Base-by-base conservation (phyloP, 768 basidiomycete species). In the Dentipellis sp. region DNA sequence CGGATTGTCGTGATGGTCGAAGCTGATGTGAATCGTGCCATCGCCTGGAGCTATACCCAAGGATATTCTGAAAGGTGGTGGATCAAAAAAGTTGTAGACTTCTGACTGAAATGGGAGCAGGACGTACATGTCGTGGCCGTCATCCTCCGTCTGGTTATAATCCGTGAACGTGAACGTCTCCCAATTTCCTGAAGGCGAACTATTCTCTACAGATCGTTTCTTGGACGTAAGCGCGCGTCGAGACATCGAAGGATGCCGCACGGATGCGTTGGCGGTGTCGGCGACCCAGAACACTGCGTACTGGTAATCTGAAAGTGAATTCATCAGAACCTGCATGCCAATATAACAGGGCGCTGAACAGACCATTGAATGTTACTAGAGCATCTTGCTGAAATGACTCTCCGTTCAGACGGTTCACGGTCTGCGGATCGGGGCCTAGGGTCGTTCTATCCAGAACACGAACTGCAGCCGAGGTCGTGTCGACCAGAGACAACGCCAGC, bases 331-430 rank as follows among this genome's bases (percentile, higher is more conserved):
- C 29, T 10, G 54, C 14, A 55, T 16, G 7, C 36, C 16, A 19
- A 23, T 12, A 4, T 17, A 10, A 36, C 12, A 14, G n/a, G 5
- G 16, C 4, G 19, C 14, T 36, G 2, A 19, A 19, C 65, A 46
- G 34, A 65, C 69, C 69, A n/a, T 68, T 66, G 61, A 70, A 71
- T 0, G 70, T 69, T 4, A 64, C 64, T 2, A 71, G 50, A 1
- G 67, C 62, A 52, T 74, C 69, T 55, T 72, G 70, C 55, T 72
- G 70, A 52, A 70, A 72, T 11, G 71, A 69, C 57, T 72, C 71
- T 2, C 70, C 71, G 39, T 71, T 71, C 29, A 72, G 62, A 21
- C 68, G 55, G 53, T 74, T 71, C 3, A 67, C 66, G 1, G 71
- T 71, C 53, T 64, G 65, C 4, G 72, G 70, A 58, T 72, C 70